A percentile compares a stretch with the other conserved stretches of the same genome.
phyloP scores from a whole-genome alignment of 208 protist genomes.

The Leishmania major region DNA sequence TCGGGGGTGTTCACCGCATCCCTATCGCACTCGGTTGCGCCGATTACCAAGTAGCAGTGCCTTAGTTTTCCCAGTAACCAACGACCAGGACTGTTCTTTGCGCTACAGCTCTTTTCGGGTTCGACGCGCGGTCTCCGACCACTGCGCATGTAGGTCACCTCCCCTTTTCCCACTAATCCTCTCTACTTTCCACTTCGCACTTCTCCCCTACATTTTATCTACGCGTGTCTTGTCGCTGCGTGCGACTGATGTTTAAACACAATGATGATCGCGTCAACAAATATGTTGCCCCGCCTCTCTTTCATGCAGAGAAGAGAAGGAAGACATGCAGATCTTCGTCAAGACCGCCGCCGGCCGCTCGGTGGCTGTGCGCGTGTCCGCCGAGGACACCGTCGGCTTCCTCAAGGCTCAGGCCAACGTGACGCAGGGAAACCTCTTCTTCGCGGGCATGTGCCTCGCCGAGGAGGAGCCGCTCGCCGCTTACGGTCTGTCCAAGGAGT shows the following conservation, averaged over 20 bases:
- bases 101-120: neutral
- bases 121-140: neutral
- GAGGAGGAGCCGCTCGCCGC: constrained; percentile 71
- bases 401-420: constrained; percentile 85
- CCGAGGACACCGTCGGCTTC: constrained; percentile 83
- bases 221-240: neutral
- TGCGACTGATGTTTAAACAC: neutral
- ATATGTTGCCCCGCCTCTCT: neutral
- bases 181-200: neutral
- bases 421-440: constrained; percentile 82
- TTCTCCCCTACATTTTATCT: neutral
- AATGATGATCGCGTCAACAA: neutral
- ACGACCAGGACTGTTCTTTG: neutral
- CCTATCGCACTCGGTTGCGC: neutral
- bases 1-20: neutral
- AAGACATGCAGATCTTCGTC: constrained; percentile 94
- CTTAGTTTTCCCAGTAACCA: neutral
- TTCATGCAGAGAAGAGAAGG: neutral
- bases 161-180: neutral
- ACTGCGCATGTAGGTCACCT: neutral
- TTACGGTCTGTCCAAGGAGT: constrained; percentile 81
- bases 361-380: constrained; percentile 84
- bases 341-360: constrained; percentile 92
- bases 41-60: neutral
- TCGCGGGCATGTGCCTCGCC: constrained; percentile 86